Base-by-base conservation (phyloP, 1,284 basidiomycete genomes). In the Ceratobasidium sp. region DNA sequence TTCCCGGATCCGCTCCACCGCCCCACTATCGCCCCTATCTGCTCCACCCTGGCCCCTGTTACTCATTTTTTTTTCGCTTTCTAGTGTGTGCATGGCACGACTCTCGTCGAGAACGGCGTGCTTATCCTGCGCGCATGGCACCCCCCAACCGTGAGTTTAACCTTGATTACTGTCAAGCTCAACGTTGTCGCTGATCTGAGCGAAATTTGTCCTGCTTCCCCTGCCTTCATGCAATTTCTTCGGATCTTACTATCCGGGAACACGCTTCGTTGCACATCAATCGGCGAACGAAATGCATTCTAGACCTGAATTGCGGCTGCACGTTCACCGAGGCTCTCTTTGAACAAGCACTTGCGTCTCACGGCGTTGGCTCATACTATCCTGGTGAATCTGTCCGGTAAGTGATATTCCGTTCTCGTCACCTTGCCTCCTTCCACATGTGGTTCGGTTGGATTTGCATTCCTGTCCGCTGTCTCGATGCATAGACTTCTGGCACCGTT, bases 41-140 rank as follows among this genome's bases (percentile, higher is more conserved):
- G 47, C 43, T 27, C 60, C 45, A 49, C 60, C 17, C n/a, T n/a
- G 5, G 22, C 12, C 42, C 40, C 4, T 47, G 10, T 25, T 10
- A 25, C 47, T 34, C 3, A 45, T 3, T 15, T 34, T 32, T 60
- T 31, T 25, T 32, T n/a, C n/a, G n/a, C n/a, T n/a, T n/a, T 7
- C 32, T n/a, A 64, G 60, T 64, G 20, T 64, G 60, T 38, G 60
- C 60, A 3, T 64, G 60, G 60, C 60, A 64, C n/a, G 60, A 64
- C 40, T 64, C 60, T 17, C 60, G 60, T 8, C 60, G 60, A 20
- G 60, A 64, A 29, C 60, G 60, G 12, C 60, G 60, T 29, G 60
- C 60, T 13, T 64, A 49, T 34, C 60, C 60, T 31, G 60, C 60
- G 32, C 60, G 60, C 8, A 64, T 64, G 60, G 60, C 60, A 5